Evolutionary conservation across 495 filamentous ascomycete genomes (phyloP), one percentile per base, ranked within the genome.

Genomic region (Aspergillus ellipticus): DNA sequence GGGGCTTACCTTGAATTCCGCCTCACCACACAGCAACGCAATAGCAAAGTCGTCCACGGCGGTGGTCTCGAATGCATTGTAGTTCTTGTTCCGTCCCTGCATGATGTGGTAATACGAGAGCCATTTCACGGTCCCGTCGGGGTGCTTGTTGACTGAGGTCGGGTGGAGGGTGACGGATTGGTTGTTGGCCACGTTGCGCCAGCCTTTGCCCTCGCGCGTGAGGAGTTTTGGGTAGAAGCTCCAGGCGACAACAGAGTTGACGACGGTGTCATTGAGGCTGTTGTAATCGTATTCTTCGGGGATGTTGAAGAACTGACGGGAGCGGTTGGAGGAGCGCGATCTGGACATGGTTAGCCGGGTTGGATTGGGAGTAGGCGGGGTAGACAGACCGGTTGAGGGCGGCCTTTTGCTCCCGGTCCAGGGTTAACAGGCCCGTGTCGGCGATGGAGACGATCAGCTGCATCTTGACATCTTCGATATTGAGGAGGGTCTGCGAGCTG

Each of bases 161-260:
- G 90, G 89, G 64, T 94, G 89, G 8, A 97, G 66, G 49, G 82
- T 87, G 54, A 97, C 90, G 41, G 79, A 78, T 64, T 97, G 92
- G 70, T 92, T 96, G 67, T 96, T 97, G 19, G 87, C 80, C 20
- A 96, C 82, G 55, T 96, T 97, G 42, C 90, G 83, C 81, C 92
- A 90, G 16, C 90, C 90, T 71, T 91, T 95, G 35, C 89, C 90
- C 49, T 97, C 92, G 50, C 86, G 85, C 8, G 85, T 82, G 8
- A 97, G 76, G 2, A 98, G 83, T 62, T 96, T 97, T 2, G 94
- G 94, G 62, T 98, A 96, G 76, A 98, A 96, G 48, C 88, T 89
- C 82, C 88, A 93, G 0, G 91, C 89, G 51, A 96, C 86, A 33
- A 95, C 88, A 0, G 90, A 87, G 59, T 84, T 84, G 11, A 88